These are phyloP conservation scores for Mucor indicus DNA, from an alignment of 371 early-diverging fungal species.

Conservation along the genomic window DNA sequence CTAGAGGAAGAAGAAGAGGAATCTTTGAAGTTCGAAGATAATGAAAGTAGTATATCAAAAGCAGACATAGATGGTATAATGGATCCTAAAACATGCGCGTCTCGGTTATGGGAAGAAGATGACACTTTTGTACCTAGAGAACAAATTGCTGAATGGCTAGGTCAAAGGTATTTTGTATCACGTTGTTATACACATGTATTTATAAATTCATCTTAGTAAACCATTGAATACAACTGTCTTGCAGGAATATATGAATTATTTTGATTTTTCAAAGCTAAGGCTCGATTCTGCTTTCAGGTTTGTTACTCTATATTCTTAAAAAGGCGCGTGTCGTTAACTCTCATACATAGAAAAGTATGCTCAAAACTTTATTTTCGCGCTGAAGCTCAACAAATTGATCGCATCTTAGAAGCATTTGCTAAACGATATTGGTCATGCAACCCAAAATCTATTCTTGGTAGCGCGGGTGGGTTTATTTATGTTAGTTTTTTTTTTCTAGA, in stretches of 20 bases:
- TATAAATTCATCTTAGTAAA: too few relatives aligned
- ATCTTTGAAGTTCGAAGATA: too few relatives aligned
- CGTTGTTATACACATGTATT: slow-evolving; percentile 19
- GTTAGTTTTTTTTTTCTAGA: too few relatives aligned
- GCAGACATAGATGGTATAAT: too few relatives aligned
- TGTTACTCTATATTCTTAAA: too few relatives aligned
- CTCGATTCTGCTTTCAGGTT: too few relatives aligned
- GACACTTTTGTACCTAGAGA: slow-evolving; percentile 33
- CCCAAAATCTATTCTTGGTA: slow-evolving; percentile 53
- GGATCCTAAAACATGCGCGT: slow-evolving; percentile 32
- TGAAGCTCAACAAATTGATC: slow-evolving; percentile 90
- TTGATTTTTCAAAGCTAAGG: slow-evolving; percentile 73
- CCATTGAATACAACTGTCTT: too few relatives aligned
- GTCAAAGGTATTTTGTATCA: slow-evolving; percentile 28
- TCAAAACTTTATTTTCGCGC: slow-evolving; percentile 79
- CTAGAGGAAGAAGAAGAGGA: too few relatives aligned
- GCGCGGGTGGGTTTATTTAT: too few relatives aligned
- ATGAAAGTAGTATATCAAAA: too few relatives aligned
- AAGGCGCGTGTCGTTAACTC: too few relatives aligned
- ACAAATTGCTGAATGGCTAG: slow-evolving; percentile 50
- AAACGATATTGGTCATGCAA: slow-evolving; percentile 82
- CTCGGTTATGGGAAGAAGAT: slow-evolving; percentile 40
- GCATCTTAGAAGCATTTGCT: slow-evolving; percentile 81
- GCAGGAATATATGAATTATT: slow-evolving; percentile 50
- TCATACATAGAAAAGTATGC: slow-evolving; percentile 55